Base-by-base conservation (phyloP, 345 rosid species). In the Corymbia maculata region DNA sequence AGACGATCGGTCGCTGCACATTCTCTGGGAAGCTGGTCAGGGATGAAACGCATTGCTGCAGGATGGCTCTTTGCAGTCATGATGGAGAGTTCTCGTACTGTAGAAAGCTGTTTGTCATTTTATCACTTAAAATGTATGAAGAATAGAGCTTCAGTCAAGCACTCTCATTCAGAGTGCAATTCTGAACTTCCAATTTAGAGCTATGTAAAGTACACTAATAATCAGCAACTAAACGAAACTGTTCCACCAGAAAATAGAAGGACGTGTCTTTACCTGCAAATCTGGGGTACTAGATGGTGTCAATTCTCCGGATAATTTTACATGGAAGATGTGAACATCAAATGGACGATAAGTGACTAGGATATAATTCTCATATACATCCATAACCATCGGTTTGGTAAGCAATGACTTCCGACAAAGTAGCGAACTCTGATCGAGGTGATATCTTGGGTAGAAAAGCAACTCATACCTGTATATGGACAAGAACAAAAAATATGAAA, bases 71-170 rank as follows among this genome's bases (percentile, higher is more conserved):
- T 98, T 30, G 97, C 98, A 87, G 99, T 98, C 99, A 98, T 97
- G 93, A 98, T 98, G 86, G 99, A 97, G 89, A 98, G 96, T 93
- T 98, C 99, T 90, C 99, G 96, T 93, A 98, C 99, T 97, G 99
- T 97, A 95, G 99, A 98, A 95, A 98, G 99, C 99, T 98, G 98
- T 98, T 97, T 93, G 99, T 97, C 99, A 98, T 96, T 95, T 98
- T 92, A 97, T 97, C 97, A 98, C 98, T 98, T 97, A 95, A 94
- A 95, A 94, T 91, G 92, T 90, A 95, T 93, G 93, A 92, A 93
- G 90, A 90, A 92, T 88, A 92, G 89, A 91, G 91, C 90, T 89
- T 86, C 55, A 87, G 82, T 75, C 85, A 88, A 93, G 91, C 90
- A 90, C 75, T 85, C 88, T 50, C 85, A 64, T 86, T 68, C 86